Base-by-base conservation (phyloP, 1,284 basidiomycete species). In the Heterobasidion annosum region DNA sequence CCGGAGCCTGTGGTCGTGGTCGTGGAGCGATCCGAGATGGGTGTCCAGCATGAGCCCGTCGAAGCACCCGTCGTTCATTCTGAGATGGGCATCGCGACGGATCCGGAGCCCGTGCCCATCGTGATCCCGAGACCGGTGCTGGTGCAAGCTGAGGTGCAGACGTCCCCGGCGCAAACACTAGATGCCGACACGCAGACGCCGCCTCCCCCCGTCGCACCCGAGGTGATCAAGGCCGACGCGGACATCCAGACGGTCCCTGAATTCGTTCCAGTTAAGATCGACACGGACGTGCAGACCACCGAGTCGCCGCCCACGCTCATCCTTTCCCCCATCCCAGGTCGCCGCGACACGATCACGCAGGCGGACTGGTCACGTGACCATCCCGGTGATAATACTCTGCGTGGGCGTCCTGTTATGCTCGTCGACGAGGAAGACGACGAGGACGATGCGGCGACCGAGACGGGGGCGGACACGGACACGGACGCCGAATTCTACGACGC, bases 401-500 rank as follows among this genome's bases (percentile, higher is more conserved):
- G 61, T 47, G 61, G 63, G 56, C 61, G 62, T 57, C 64, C 71
- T 52, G 61, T 62, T 59, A 70, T 69, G 68, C 62, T 72, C 63
- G 66, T n/a, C 33, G 34, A 62, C 5, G 70, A 69, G 10, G 70
- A 71, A 19, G 56, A 66, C 1, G 71, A 75, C 35, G 79, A 82
- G 40, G 74, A 79, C 53, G 82, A 77, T 57, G 79, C 73, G 1
- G 79, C 76, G 64, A 84, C 82, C 6, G 84, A 83, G 51, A 79
- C 76, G 1, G 83, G 78, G 34, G 79, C 77, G 1, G 78, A 85
- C 56, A 81, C 81, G 6, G 85, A 87, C 58, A 80, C 81, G 0
- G 85, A 88, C 51, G 45, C 50, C 19, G 87, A 90, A 57, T 96
- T 90, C 64, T 81, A 88, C 19, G 91, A 94, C 65, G 92, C 92